These are phyloP conservation scores for Zymoseptoria ardabiliae DNA, from an alignment of 2,329 filamentous ascomycete species.

Conservation along the genomic window DNA sequence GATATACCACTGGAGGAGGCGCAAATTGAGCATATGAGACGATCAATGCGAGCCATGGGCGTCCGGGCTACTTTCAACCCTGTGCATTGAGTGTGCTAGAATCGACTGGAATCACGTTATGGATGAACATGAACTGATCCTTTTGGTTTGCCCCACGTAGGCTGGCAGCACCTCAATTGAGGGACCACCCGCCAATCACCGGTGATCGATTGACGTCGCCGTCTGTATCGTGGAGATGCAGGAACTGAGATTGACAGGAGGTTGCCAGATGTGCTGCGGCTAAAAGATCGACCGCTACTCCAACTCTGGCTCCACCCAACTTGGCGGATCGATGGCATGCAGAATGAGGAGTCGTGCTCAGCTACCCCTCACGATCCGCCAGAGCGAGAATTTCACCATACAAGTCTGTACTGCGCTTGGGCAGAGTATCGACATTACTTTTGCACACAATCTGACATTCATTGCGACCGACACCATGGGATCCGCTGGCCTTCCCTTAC, in stretches of 20 bases:
- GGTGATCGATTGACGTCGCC: background rate
- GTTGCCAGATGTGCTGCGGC: no score
- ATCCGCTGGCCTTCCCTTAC: slow-evolving; percentile 20
- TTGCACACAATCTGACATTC: background rate
- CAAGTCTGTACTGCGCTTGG: background rate
- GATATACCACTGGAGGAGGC: background rate
- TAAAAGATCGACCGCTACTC: background rate
- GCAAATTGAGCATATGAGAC: background rate
- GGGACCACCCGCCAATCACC: no score
- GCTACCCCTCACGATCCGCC: slow-evolving; percentile 4
- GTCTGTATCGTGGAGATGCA: background rate
- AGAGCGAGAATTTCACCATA: background rate
- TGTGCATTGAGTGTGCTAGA: background rate
- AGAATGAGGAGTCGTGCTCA: slow-evolving; percentile 1
- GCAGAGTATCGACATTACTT: background rate
- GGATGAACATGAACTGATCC: no score
- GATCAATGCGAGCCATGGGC: background rate
- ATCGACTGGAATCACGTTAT: background rate
- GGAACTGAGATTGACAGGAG: no score
- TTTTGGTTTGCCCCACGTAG: background rate
- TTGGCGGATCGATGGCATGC: background rate
- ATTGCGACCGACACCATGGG: slow-evolving; percentile 15
- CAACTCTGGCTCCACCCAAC: background rate
- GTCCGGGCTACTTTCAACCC: background rate
- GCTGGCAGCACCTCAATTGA: background rate